A percentile compares a stretch with the other conserved stretches of the same genome.
Evolutionary conservation across 352 stramenopile species (phyloP).

Genomic region (Phytophthora hibernalis): DNA sequence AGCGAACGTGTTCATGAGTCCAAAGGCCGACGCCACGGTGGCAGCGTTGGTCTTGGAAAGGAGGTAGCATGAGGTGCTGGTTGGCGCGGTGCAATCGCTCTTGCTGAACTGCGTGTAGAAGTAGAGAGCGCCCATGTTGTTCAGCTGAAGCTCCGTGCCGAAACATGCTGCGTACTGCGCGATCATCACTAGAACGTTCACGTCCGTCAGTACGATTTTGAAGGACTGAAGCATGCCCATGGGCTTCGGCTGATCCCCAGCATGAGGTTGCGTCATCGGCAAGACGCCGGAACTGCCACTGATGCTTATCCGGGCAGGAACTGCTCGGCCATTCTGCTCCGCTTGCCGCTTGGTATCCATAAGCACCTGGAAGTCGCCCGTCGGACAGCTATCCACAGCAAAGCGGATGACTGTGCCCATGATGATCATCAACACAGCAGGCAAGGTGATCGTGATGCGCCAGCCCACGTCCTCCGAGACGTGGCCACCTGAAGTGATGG

Average conservation of each 20-base stretch:
- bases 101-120: constrained; percentile 92
- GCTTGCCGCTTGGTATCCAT: constrained; percentile 62
- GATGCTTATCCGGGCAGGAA: constrained; percentile 31
- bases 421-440: constrained; percentile 86
- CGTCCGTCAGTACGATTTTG: constrained; percentile 71
- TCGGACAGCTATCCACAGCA: constrained; percentile 90
- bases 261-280: constrained; percentile 33
- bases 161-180: constrained; percentile 95
- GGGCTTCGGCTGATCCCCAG: constrained; percentile 23
- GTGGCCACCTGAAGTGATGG: constrained; percentile 68
- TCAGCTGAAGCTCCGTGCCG: constrained; percentile 95
- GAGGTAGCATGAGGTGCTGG: constrained; percentile 42
- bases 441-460: constrained; percentile 92
- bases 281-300: constrained; percentile 33
- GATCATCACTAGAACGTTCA: constrained; percentile 93
- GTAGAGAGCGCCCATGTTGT: constrained; percentile 96
- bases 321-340: constrained; percentile 45
- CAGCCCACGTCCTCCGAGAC: constrained; percentile 89
- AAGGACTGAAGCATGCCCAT: constrained; percentile 49
- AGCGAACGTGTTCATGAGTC: constrained; percentile 95
- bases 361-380: constrained; percentile 92
- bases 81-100: constrained; percentile 42
- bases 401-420: constrained; percentile 78
- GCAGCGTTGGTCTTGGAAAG: constrained; percentile 73
- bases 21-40: constrained; percentile 92